A percentile compares a stretch with the other conserved stretches of the same genome.
Conservation (phyloP, 2,329 filamentous ascomycete genomes). For the Aspergillus calidoustus region DNA sequence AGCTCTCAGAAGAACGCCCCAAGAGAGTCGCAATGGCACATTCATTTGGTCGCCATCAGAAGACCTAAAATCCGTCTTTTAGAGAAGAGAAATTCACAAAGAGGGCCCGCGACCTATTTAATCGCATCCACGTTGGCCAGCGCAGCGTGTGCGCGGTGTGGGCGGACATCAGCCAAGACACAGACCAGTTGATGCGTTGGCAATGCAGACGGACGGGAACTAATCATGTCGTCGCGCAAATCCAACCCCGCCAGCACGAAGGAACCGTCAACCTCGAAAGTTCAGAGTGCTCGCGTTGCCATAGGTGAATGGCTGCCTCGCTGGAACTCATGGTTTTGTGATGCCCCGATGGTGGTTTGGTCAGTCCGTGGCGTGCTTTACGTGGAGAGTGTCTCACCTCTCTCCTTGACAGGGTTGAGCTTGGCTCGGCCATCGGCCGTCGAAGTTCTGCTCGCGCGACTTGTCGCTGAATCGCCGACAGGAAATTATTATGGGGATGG, state of each 20-base stretch:
- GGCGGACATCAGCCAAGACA: conserved; percentile 25
- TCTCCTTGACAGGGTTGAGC: neutral
- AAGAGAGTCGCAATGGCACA: neutral
- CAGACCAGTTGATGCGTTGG: conserved; percentile 38
- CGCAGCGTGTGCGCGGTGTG: conserved; percentile 4
- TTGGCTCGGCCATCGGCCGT: neutral
- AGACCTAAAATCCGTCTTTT: neutral
- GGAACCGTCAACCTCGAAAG: neutral
- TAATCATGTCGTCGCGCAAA: conserved; percentile 29
- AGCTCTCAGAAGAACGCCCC: neutral
- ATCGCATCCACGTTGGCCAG: conserved; percentile 16
- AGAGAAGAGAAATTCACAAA: conserved; percentile 9
- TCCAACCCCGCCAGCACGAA: conserved; percentile 23
- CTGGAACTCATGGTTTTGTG: neutral
- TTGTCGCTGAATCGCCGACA: neutral
- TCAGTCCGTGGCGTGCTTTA: neutral
- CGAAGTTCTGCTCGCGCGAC: neutral
- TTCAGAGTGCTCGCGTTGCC: conserved; percentile 14
- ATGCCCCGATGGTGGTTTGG: neutral
- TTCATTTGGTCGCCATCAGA: neutral
- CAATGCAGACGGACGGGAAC: conserved; percentile 34
- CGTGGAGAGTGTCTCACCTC: neutral
- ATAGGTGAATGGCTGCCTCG: conserved; percentile 16
- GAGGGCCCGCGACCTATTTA: conserved; percentile 21
- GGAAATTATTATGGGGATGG: neutral